Percentiles rank a stretch among this genome's conserved stretches.
phyloP scores from a whole-genome alignment of 352 stramenopile species.

The Pythium phragmiticola region DNA sequence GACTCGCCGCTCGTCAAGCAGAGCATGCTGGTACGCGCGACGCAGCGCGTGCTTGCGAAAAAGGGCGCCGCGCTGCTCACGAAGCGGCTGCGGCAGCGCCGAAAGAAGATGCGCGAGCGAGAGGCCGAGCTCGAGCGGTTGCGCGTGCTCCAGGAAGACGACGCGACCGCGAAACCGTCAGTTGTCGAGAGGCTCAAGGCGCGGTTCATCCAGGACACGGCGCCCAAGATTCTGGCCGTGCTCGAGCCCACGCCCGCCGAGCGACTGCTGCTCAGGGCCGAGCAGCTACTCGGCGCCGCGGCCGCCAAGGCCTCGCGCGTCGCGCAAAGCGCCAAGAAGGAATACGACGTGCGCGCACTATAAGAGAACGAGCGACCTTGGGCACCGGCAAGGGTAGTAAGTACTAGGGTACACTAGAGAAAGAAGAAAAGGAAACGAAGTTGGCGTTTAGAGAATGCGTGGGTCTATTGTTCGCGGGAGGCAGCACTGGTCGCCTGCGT shows the following conservation, averaged over 20 bases:
- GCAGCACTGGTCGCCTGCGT: background rate
- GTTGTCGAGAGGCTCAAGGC: constrained; percentile 49
- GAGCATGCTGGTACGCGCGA: constrained; percentile 32
- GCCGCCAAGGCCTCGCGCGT: constrained; percentile 35
- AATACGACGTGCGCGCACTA: constrained; percentile 62
- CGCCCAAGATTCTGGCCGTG: constrained; percentile 46
- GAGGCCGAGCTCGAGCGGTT: constrained; percentile 52
- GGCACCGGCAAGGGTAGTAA: too few relatives aligned
- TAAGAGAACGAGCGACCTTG: constrained; percentile 12
- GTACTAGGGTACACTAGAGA: constrained; percentile 7
- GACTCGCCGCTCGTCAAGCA: constrained; percentile 15
- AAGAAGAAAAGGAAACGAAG: background rate
- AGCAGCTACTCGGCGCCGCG: constrained; percentile 44
- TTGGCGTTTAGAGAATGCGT: background rate
- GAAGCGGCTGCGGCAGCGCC: constrained; percentile 37
- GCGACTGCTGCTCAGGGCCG: constrained; percentile 37
- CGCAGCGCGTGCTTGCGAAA: constrained; percentile 43
- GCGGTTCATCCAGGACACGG: constrained; percentile 45
- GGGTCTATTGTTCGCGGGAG: constrained; percentile 5
- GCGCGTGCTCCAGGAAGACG: constrained; percentile 39
- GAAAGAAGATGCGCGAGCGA: constrained; percentile 49
- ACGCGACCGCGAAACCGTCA: constrained; percentile 37
- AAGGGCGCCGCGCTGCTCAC: constrained; percentile 46
- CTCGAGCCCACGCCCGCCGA: constrained; percentile 61
- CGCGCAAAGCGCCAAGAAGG: constrained; percentile 53